Conservation (phyloP, 2,329 filamentous ascomycete species). For the Fusarium pseudograminearum region DNA sequence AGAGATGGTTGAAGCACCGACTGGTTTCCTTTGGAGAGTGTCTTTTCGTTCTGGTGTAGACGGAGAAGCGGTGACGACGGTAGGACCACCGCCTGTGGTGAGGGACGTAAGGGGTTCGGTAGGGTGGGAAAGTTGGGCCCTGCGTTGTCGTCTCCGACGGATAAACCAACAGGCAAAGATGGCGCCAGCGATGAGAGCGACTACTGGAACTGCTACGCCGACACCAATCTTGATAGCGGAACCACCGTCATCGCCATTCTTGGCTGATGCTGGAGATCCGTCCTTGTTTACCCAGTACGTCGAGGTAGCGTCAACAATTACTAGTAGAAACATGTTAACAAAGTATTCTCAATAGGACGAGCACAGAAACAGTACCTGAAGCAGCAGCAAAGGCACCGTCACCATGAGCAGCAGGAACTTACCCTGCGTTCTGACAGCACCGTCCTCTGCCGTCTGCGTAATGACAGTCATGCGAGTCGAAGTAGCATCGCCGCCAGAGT, state of each 20-base stretch:
- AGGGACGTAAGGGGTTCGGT: slow-evolving; percentile 31
- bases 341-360: neutral
- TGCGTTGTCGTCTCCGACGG: slow-evolving; percentile 29
- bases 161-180: slow-evolving; percentile 33
- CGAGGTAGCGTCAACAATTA: slow-evolving; percentile 45
- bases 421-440: slow-evolving; percentile 44
- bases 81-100: slow-evolving; percentile 2
- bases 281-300: slow-evolving; percentile 41
- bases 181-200: slow-evolving; percentile 13
- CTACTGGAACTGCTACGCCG: slow-evolving; percentile 35
- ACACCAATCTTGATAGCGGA: slow-evolving; percentile 41
- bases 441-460: slow-evolving; percentile 44
- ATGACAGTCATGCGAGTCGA: slow-evolving; percentile 44
- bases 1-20: slow-evolving; percentile 33
- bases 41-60: slow-evolving; percentile 23
- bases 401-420: slow-evolving; percentile 48
- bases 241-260: slow-evolving; percentile 10
- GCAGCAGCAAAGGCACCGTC: slow-evolving; percentile 45
- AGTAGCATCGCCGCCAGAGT: slow-evolving; percentile 34
- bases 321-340: slow-evolving; percentile 28
- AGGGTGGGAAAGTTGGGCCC: neutral
- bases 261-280: slow-evolving; percentile 33
- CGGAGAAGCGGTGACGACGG: neutral
- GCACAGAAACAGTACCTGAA: slow-evolving; percentile 45
- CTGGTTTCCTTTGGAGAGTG: slow-evolving; percentile 35